phyloP scores from a whole-genome alignment of 1,284 basidiomycete genomes.

The Ganoderma multipileum region DNA sequence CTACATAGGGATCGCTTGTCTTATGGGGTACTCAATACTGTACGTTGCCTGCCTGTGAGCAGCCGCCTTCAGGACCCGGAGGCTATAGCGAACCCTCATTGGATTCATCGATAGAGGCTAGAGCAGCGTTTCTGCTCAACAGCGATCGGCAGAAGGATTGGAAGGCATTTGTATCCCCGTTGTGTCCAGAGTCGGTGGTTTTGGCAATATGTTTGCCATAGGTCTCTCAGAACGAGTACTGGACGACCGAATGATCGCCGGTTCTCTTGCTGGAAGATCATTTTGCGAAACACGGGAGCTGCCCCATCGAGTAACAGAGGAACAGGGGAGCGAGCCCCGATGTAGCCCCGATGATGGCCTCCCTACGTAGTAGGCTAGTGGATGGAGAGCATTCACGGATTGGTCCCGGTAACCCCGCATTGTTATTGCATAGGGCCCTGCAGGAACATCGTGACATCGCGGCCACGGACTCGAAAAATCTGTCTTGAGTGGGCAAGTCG shows the following conservation, averaged over 20 bases:
- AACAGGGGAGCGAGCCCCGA: background rate
- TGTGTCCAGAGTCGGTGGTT: background rate
- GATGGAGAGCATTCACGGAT: background rate
- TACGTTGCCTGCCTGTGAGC: background rate
- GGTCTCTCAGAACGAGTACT: background rate
- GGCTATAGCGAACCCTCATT: background rate
- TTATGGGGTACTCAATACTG: background rate
- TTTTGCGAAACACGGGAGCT: constrained; percentile 7
- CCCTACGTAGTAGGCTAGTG: background rate
- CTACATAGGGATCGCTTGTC: background rate
- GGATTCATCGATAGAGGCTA: background rate
- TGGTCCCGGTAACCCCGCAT: constrained; percentile 9
- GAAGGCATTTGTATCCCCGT: background rate
- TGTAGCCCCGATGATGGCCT: background rate
- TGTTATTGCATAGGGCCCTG: background rate
- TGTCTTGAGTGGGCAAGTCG: background rate
- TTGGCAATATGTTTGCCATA: background rate
- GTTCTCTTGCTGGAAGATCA: background rate
- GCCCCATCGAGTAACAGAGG: constrained; percentile 4
- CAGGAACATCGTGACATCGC: background rate
- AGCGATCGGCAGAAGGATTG: background rate
- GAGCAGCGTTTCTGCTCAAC: background rate
- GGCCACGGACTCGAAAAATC: background rate
- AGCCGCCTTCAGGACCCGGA: background rate
- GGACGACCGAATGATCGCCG: background rate